Evolutionary conservation across 495 filamentous ascomycete species (phyloP), one percentile per base, ranked within the genome.

Genomic region (Rostrohypoxylon terebratum): DNA sequence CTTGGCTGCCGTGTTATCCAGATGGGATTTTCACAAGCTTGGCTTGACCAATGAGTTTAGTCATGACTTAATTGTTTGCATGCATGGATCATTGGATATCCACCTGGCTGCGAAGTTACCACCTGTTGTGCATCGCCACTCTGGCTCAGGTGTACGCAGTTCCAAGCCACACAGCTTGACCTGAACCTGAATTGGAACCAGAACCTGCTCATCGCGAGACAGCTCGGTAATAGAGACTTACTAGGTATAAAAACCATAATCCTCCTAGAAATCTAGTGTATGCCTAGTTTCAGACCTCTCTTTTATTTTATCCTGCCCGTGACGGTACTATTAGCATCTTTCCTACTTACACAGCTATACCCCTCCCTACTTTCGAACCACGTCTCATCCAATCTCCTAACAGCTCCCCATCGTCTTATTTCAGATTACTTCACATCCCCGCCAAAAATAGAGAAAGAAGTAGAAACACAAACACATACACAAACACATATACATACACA

Each of bases 251-350:
- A 36, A 38, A 18, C 14, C 21, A 45, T 34, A 11, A 21, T 59
- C 45, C 14, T 34, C 33, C 34, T 3, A 14, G 9, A 44, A 34
- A 6, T 25, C 25, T 36, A 25, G 25, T 18, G 38, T 68, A 73
- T 73, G 65, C 60, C 64, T 14, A 51, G n/a, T 42, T 13, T 64
- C 14, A 64, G 54, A 61, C 21, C 50, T 53, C 42, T 69, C 13
- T 13, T 69, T 55, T 31, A 11, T 42, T 69, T 66, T 16, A 51
- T 66, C n/a, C 6, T 73, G 42, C 42, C 71, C 16, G 47, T 63
- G 42, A 59, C 42, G 40, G 71, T 48, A 18, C 36, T 73, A 25
- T n/a, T 65, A 23, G 16, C 48, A 31, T 57, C 61, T 25, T 36
- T 73, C 40, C 13, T 62, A 40, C 40, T 73, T 16, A 55, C 55